Percentiles rank a stretch among this genome's conserved stretches.
Evolutionary conservation across 306 rosid species (phyloP).

Genomic region (Cicer chorassanicum): DNA sequence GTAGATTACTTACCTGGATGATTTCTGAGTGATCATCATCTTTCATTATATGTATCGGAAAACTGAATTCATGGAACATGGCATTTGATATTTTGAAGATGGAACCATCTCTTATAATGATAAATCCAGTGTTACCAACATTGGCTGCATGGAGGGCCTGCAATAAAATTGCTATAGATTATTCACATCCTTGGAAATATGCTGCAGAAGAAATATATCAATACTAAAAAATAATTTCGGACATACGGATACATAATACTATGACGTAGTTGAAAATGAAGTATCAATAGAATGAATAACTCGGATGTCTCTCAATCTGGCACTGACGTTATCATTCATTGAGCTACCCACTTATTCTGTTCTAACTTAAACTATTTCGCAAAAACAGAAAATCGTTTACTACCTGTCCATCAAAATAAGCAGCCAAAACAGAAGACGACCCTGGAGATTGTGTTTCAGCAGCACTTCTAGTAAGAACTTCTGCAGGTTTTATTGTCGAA

Average conservation of each 20-base stretch:
- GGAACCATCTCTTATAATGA: conserved; percentile 65
- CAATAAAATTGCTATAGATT: conserved; percentile 37
- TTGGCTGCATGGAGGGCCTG: conserved; percentile 79
- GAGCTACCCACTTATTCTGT: conserved; percentile 4
- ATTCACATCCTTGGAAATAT: conserved; percentile 31
- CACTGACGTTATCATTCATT: conserved; percentile 15
- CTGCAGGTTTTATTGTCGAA: conserved; percentile 55
- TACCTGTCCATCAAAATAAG: conserved; percentile 85
- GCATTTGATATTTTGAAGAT: conserved; percentile 63
- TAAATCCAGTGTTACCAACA: conserved; percentile 75
- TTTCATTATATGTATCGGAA: conserved; percentile 59
- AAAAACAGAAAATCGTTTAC: conserved; percentile 47
- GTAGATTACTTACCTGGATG: conserved; percentile 60
- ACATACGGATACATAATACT: background rate
- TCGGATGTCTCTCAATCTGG: conserved; percentile 21
- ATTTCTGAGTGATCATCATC: conserved; percentile 61
- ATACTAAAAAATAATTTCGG: background rate
- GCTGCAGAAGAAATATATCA: conserved; percentile 4
- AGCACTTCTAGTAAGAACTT: conserved; percentile 61
- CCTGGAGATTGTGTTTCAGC: conserved; percentile 63
- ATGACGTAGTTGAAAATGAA: conserved; percentile 5
- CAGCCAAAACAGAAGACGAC: conserved; percentile 63
- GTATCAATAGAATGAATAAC: conserved; percentile 29
- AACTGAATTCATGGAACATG: conserved; percentile 65
- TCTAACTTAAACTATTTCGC: conserved; percentile 19